Percentiles rank a stretch among this genome's conserved stretches.
phyloP scores from a whole-genome alignment of 148 eudicot species.

The Fagopyrum homotropicum region DNA sequence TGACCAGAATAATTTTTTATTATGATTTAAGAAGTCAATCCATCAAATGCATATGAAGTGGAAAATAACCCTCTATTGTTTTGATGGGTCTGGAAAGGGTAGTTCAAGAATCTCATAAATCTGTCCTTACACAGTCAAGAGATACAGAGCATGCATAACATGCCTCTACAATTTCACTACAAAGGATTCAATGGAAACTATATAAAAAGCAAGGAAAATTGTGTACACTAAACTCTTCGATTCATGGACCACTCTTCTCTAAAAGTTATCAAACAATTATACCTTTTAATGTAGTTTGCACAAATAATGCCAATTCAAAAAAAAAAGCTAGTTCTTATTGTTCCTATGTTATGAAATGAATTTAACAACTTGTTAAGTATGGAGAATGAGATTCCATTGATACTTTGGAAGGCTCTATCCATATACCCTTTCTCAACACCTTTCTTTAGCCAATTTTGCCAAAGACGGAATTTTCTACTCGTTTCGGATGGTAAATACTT shows the following conservation, averaged over 20 bases:
- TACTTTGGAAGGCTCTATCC: slow-evolving; percentile 10
- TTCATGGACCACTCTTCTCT: not conserved
- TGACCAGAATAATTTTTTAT: not conserved
- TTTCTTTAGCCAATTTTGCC: slow-evolving; percentile 7
- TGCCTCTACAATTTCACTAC: not conserved
- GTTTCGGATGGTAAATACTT: not conserved
- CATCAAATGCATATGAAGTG: not conserved
- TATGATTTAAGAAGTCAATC: not conserved
- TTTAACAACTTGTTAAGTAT: too few species aligned
- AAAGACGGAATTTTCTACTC: not conserved
- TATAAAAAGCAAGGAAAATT: not conserved
- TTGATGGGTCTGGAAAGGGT: not conserved
- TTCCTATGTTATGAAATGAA: too few species aligned
- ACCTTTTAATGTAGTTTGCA: not conserved
- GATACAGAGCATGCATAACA: not conserved
- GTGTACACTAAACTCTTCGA: not conserved
- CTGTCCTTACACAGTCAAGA: not conserved
- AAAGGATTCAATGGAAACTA: not conserved
- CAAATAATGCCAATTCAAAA: not conserved
- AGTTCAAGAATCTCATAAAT: not conserved
- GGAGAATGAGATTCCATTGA: too few species aligned
- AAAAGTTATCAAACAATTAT: not conserved
- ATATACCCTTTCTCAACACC: slow-evolving; percentile 8
- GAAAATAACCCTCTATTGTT: not conserved
- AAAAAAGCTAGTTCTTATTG: too few species aligned